Conservation (phyloP, 163 green algal genomes). For the Scenedesmus sp. region DNA sequence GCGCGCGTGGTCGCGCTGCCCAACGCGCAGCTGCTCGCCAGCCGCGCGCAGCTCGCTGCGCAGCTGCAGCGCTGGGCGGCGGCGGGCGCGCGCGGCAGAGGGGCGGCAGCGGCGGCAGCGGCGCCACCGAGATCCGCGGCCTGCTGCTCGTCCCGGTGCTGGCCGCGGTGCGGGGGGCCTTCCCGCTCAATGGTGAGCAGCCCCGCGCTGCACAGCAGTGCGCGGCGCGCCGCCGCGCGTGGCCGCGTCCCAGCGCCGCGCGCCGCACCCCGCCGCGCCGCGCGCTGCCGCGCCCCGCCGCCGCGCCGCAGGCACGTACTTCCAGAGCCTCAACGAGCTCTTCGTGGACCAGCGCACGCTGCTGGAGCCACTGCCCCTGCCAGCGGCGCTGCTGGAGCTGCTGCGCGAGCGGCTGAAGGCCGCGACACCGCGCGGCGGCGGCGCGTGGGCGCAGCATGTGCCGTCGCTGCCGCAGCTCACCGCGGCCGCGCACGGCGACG, state of each 20-base stretch:
- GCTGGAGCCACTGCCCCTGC: constrained; percentile 30
- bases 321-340: constrained; percentile 54
- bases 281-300: no score
- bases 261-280: no score
- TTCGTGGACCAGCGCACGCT: constrained; percentile 48
- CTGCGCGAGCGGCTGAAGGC: not conserved
- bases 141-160: constrained; percentile 50
- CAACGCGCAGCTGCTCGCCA: no score
- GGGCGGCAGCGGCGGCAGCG: not conserved
- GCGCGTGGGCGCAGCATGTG: not conserved
- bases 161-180: constrained; percentile 53
- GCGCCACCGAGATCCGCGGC: not conserved
- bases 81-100: not conserved
- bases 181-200: constrained; percentile 77
- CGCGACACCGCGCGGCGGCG: not conserved
- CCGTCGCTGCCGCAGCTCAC: not conserved
- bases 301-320: no score
- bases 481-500: not conserved
- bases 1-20: no score
- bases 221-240: no score
- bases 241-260: no score
- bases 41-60: no score
- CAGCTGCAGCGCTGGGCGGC: not conserved
- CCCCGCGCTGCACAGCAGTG: no score
- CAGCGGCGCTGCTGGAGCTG: constrained; percentile 8